Evolutionary conservation across 2,329 filamentous ascomycete genomes (phyloP), one percentile per base, ranked within the genome.

Genomic region (Fusarium begoniae): DNA sequence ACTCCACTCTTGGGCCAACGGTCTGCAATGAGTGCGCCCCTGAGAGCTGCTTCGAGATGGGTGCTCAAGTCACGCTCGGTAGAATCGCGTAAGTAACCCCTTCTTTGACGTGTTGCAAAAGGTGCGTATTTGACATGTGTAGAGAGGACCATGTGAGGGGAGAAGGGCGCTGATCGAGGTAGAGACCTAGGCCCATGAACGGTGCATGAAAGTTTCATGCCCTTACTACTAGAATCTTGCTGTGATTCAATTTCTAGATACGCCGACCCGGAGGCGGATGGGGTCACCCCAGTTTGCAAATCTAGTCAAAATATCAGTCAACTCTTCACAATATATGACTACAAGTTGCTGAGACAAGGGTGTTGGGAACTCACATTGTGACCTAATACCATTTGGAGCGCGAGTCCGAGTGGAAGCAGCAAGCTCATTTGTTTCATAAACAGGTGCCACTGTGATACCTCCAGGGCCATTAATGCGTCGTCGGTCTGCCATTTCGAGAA

Each of bases 1-100:
- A 98, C 92, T 50, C 94, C 95, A 81, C 94, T 98, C 86, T 99
- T 99, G n/a, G 96, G 96, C 94, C 96, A 99, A 66, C 96, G 88
- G 81, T 98, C 95, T 20, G 94, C 95, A 79, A 98, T 96, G 57
- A 98, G 91, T 13, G 94, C 93, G 2, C 96, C 96, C 40, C 95
- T 90, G 57, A 99, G 87, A 32, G 96, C 95, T 22, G 94, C 96
- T 82, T 98, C 95, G 7, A 99, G 86, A 81, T 98, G 96, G 17
- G 95, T 93, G 18, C 94, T 94, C 5, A 99, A 87, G 80, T 99
- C 96, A 57, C 95, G 90, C 84, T 99, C 96, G 70, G 89, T 92
- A 22, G 92, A 88, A 81, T 98, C 96, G 53, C 95, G 91, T 28
- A 98, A 85, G 81, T 98, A 98, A 18, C 95, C 94, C 80, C 93